phyloP scores from a whole-genome alignment of 805 yeast species.

The Starmerella kuoi region DNA sequence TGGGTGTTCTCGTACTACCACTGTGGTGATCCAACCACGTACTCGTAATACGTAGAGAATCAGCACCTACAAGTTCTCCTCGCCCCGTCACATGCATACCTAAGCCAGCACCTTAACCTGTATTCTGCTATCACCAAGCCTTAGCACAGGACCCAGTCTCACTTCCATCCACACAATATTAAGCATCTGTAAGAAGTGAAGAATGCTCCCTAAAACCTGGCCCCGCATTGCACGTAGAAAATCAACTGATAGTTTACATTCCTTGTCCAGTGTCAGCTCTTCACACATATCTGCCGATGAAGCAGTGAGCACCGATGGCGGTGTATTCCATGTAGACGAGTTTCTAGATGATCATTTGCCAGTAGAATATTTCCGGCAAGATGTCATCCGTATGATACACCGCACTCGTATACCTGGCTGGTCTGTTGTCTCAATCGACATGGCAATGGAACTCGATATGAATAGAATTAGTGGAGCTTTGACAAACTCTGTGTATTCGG shows the following conservation, averaged over 20 bases:
- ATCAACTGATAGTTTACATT: not conserved
- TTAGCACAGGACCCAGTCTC: too few relatives aligned
- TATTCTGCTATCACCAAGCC: too few relatives aligned
- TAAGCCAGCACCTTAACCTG: too few relatives aligned
- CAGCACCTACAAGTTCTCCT: too few relatives aligned
- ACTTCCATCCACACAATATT: too few relatives aligned
- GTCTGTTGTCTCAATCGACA: constrained; percentile 42
- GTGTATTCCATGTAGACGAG: constrained; percentile 36
- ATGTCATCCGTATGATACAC: constrained; percentile 53
- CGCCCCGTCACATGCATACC: too few relatives aligned
- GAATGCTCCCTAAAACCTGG: constrained; percentile 9
- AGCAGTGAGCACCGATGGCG: not conserved
- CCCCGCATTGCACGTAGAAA: constrained; percentile 2
- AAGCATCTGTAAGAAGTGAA: too few relatives aligned
- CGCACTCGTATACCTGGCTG: constrained; percentile 63
- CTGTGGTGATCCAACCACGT: too few relatives aligned
- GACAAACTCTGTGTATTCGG: constrained; percentile 77
- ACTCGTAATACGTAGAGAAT: too few relatives aligned
- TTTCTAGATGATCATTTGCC: constrained; percentile 68
- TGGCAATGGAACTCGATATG: constrained; percentile 38
- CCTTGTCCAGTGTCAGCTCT: not conserved
- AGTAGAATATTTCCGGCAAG: constrained; percentile 71
- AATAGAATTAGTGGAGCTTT: constrained; percentile 80
- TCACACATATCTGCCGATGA: not conserved
- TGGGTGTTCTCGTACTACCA: too few relatives aligned